phyloP scores from a whole-genome alignment of 2,329 filamentous ascomycete genomes.

The Sclerotiophoma versabilis region DNA sequence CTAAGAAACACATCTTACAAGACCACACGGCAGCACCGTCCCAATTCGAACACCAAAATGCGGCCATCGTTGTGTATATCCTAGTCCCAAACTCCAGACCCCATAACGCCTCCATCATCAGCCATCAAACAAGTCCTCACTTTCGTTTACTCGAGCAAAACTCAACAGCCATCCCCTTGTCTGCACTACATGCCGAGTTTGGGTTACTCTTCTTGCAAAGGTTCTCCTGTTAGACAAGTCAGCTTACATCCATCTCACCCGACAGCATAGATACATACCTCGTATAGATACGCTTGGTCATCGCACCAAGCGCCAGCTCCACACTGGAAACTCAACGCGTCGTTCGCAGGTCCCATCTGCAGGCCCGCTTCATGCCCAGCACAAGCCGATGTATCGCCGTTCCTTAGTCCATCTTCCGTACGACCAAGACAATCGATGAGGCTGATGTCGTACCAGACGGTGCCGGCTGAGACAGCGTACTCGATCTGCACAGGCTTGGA shows the following conservation, averaged over 20 bases:
- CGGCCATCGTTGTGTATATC: background rate
- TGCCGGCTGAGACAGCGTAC: conserved; percentile 15
- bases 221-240: conserved; percentile 20
- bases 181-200: conserved; percentile 11
- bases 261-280: conserved; percentile 5
- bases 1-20: background rate
- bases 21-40: background rate
- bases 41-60: background rate
- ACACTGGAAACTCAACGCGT: conserved; percentile 23
- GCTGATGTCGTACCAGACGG: conserved; percentile 28
- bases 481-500: conserved; percentile 24
- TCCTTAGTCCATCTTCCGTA: conserved; percentile 9
- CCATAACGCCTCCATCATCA: background rate
- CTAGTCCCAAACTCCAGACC: background rate
- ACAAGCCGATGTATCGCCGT: conserved; percentile 18
- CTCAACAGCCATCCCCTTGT: conserved; percentile 24
- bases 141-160: conserved; percentile 26
- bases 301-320: conserved; percentile 25
- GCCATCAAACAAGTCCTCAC: background rate
- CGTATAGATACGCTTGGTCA: conserved; percentile 29
- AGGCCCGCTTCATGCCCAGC: conserved; percentile 25
- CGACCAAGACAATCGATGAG: conserved; percentile 24
- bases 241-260: background rate
- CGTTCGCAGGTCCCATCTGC: conserved; percentile 21
- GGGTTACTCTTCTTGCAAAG: conserved; percentile 28